A percentile compares a stretch with the other conserved stretches of the same genome.
Evolutionary conservation across 1,284 basidiomycete species (phyloP).

Genomic region (Naganishia albida): DNA sequence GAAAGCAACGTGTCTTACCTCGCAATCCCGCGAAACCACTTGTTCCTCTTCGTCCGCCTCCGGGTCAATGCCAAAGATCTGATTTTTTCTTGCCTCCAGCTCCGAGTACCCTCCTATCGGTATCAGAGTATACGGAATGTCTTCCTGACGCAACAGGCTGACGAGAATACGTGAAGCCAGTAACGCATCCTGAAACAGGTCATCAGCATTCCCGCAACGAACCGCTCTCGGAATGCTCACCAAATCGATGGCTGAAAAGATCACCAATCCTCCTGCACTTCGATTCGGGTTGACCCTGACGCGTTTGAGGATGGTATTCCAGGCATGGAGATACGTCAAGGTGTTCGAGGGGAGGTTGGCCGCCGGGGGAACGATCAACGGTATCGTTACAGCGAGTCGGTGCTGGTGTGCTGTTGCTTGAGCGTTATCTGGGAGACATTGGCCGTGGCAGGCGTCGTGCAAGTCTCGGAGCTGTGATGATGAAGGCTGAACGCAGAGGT

Average conservation of each 20-base stretch:
- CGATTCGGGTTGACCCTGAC: constrained; percentile 38
- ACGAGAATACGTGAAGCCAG: constrained; percentile 68
- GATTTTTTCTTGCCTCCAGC: constrained; percentile 66
- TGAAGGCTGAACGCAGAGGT: no score
- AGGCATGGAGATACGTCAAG: constrained; percentile 70
- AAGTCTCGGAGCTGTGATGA: neutral
- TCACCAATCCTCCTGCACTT: constrained; percentile 48
- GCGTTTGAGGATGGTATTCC: constrained; percentile 74
- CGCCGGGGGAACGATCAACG: constrained; percentile 51
- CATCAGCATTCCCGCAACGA: neutral
- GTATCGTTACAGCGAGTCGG: constrained; percentile 41
- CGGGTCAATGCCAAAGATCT: constrained; percentile 56
- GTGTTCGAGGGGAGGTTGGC: constrained; percentile 46
- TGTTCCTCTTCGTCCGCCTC: constrained; percentile 29
- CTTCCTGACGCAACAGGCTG: constrained; percentile 88
- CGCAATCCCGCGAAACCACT: constrained; percentile 28
- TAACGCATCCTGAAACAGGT: constrained; percentile 41
- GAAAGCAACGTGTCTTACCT: neutral
- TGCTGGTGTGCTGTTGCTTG: constrained; percentile 4
- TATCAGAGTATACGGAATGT: constrained; percentile 84
- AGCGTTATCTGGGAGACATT: neutral
- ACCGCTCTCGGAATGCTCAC: constrained; percentile 38
- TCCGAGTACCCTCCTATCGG: constrained; percentile 87
- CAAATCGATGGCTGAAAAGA: constrained; percentile 50
- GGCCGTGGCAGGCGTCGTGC: neutral